These are phyloP conservation scores for Exobasidium rhododendri DNA, from an alignment of 1,284 basidiomycete species.

Conservation along the genomic window DNA sequence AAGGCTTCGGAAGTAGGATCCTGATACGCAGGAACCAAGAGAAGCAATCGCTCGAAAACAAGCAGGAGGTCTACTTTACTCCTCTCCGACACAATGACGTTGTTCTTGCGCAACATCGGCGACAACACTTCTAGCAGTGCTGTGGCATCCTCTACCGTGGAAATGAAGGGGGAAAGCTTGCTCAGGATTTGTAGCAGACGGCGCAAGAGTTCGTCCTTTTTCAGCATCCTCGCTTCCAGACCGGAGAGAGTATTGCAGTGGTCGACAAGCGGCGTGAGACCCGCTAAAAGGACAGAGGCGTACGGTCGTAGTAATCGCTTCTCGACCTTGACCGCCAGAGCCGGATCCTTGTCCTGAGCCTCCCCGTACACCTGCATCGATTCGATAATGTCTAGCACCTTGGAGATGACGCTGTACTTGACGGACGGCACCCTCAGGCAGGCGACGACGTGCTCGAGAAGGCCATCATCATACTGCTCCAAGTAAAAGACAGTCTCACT, in stretches of 20 bases:
- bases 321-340: not conserved
- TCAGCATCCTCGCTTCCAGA: conserved; percentile 12
- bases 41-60: conserved; percentile 71
- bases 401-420: conserved; percentile 76
- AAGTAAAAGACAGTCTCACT: conserved; percentile 66
- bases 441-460: conserved; percentile 74
- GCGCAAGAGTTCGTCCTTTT: conserved; percentile 68
- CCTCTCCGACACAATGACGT: conserved; percentile 76
- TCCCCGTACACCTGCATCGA: conserved; percentile 64
- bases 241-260: conserved; percentile 7
- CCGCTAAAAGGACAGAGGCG: conserved; percentile 70
- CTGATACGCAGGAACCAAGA: conserved; percentile 67
- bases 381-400: conserved; percentile 83
- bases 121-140: conserved; percentile 72
- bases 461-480: conserved; percentile 67
- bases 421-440: conserved; percentile 79
- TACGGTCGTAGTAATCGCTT: conserved; percentile 67
- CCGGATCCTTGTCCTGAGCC: conserved; percentile 38
- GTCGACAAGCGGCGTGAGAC: conserved; percentile 61
- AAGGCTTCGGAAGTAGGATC: conserved; percentile 32
- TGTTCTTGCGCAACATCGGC: conserved; percentile 75
- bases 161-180: conserved; percentile 71
- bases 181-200: conserved; percentile 80
- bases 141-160: conserved; percentile 69
- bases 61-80: conserved; percentile 79